Conservation (phyloP, 2,329 filamentous ascomycete genomes). For the Fusarium sp. region DNA sequence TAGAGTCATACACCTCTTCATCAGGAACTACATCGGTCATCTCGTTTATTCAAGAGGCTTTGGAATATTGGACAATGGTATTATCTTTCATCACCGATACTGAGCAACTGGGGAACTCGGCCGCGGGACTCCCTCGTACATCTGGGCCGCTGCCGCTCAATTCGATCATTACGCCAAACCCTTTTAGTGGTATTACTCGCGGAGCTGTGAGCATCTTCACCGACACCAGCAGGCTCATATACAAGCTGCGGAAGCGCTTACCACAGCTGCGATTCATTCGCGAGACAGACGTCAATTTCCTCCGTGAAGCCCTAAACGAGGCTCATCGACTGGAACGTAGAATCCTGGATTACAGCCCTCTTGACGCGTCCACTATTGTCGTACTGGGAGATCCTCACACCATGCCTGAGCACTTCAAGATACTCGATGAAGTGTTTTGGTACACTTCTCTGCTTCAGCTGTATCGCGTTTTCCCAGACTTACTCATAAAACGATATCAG, state of each 20-base stretch:
- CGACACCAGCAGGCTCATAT: slow-evolving; percentile 1
- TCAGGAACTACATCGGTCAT: background rate
- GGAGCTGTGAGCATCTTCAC: slow-evolving; percentile 1
- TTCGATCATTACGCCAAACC: background rate
- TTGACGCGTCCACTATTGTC: background rate
- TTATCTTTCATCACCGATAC: background rate
- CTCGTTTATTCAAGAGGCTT: background rate
- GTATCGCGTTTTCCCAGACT: slow-evolving; percentile 2
- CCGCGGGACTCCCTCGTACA: background rate
- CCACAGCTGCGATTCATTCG: background rate
- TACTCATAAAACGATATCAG: background rate
- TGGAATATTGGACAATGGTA: slow-evolving; percentile 4
- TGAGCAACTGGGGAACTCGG: background rate
- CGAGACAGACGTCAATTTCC: background rate
- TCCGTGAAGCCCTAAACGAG: background rate
- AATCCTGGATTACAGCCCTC: background rate
- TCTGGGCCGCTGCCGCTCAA: background rate
- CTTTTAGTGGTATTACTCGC: slow-evolving; percentile 3
- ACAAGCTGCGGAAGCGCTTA: slow-evolving; percentile 3
- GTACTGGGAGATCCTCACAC: slow-evolving; percentile 1
- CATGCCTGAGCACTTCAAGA: background rate
- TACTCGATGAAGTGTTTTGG: slow-evolving; percentile 1
- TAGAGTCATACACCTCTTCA: background rate
- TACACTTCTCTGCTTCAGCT: slow-evolving; percentile 2
- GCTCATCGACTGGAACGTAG: background rate